Conservation (phyloP, 1,284 basidiomycete species). For the Boletus calvinii region DNA sequence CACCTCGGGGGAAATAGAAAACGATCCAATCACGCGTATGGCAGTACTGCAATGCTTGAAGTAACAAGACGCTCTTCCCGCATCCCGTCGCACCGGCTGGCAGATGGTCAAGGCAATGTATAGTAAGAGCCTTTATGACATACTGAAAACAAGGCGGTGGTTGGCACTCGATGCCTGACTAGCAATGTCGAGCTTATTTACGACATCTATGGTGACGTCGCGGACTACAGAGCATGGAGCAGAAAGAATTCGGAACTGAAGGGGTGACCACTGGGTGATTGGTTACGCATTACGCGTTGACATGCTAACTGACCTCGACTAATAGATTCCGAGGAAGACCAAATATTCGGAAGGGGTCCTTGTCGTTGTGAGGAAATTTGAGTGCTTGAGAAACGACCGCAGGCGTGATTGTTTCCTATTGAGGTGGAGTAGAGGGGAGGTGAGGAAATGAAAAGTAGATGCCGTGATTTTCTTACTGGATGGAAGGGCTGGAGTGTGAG, state of each 20-base stretch:
- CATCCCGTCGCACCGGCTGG: constrained; percentile 75
- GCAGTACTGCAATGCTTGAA: constrained; percentile 81
- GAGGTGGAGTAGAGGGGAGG: background rate
- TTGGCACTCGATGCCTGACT: constrained; percentile 41
- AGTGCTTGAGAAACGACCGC: constrained; percentile 32
- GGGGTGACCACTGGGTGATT: background rate
- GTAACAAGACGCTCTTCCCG: constrained; percentile 82
- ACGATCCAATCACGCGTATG: constrained; percentile 77
- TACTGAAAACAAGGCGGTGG: constrained; percentile 61
- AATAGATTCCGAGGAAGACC: constrained; percentile 65
- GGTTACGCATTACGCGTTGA: background rate
- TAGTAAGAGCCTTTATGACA: constrained; percentile 26
- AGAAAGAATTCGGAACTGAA: constrained; percentile 64
- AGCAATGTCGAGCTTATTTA: constrained; percentile 52
- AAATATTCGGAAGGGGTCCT: constrained; percentile 55
- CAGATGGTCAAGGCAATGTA: constrained; percentile 4
- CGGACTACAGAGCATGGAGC: constrained; percentile 68
- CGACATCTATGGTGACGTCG: constrained; percentile 53
- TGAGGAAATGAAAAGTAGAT: background rate
- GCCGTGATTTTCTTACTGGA: constrained; percentile 20
- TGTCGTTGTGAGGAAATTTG: constrained; percentile 38
- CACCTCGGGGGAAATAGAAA: constrained; percentile 84
- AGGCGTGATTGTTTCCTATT: constrained; percentile 32
- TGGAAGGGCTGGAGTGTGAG: constrained; percentile 48
- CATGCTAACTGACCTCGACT: constrained; percentile 54